Percentiles rank a stretch among this genome's conserved stretches.
Evolutionary conservation across 2,329 filamentous ascomycete genomes (phyloP).

Genomic region (Albifimbria verrucaria): DNA sequence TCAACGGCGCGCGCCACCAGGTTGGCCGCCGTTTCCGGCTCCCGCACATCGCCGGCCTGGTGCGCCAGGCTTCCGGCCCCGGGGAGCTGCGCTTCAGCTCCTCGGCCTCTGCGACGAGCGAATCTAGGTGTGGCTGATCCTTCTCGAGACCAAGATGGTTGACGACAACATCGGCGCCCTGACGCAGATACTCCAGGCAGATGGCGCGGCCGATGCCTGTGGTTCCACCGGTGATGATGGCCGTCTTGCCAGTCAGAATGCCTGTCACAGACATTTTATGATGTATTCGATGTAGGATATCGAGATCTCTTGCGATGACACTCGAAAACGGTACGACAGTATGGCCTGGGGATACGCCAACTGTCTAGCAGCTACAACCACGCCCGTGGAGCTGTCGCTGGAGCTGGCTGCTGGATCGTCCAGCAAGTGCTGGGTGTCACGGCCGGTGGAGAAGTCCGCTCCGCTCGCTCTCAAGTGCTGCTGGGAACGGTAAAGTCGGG

Average conservation of each 20-base stretch:
- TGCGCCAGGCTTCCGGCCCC: conserved; percentile 57
- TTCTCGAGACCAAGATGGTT: conserved; percentile 68
- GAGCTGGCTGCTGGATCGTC: neutral
- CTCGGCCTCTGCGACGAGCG: conserved; percentile 50
- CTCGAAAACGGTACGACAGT: neutral
- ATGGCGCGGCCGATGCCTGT: conserved; percentile 88
- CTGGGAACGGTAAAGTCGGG: too few species aligned
- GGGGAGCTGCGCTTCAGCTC: conserved; percentile 42
- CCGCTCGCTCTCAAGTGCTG: too few species aligned
- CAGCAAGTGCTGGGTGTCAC: neutral
- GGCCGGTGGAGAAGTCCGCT: too few species aligned
- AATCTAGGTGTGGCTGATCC: conserved; percentile 49
- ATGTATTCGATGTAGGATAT: neutral
- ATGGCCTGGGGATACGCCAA: neutral
- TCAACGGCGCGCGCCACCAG: conserved; percentile 66
- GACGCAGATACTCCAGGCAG: conserved; percentile 70
- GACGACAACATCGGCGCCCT: conserved; percentile 75
- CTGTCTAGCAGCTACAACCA: neutral
- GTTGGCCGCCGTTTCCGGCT: conserved; percentile 65
- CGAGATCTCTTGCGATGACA: neutral
- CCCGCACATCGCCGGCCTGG: conserved; percentile 73
- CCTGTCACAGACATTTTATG: conserved; percentile 39
- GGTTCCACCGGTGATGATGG: conserved; percentile 82
- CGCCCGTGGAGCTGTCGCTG: neutral
- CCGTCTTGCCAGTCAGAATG: conserved; percentile 71